These are phyloP conservation scores for Trifolium fragiferum DNA, from an alignment of 306 rosid genomes.

Conservation along the genomic window DNA sequence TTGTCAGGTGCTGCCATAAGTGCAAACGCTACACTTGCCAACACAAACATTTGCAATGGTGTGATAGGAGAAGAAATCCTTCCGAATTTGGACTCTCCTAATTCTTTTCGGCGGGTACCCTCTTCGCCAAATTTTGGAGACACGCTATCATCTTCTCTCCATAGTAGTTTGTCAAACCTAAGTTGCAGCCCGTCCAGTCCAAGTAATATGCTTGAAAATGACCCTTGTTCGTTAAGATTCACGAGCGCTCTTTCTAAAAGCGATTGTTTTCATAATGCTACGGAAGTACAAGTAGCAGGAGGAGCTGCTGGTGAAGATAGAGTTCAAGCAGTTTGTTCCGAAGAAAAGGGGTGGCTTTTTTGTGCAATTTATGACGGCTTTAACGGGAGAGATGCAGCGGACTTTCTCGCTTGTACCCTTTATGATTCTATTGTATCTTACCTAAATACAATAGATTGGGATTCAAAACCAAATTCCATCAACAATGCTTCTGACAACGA, in stretches of 20 bases:
- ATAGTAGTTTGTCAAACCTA: conserved; percentile 79
- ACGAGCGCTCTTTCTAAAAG: conserved; percentile 70
- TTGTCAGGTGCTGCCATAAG: conserved; percentile 97
- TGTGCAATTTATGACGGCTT: conserved; percentile 97
- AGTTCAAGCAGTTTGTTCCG: conserved; percentile 99
- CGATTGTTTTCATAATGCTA: conserved; percentile 74
- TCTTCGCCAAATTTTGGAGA: conserved; percentile 81
- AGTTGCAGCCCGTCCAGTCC: conserved; percentile 91
- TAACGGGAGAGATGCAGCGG: conserved; percentile 98
- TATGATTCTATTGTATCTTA: conserved; percentile 71
- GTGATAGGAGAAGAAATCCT: conserved; percentile 94
- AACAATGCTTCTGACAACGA: conserved; percentile 42
- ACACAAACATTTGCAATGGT: conserved; percentile 98
- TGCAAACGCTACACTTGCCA: conserved; percentile 95
- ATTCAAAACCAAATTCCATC: conserved; percentile 54
- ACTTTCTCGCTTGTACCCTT: conserved; percentile 89
- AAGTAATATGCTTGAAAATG: conserved; percentile 59
- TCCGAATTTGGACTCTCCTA: conserved; percentile 97
- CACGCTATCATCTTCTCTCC: conserved; percentile 79
- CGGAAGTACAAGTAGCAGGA: conserved; percentile 98
- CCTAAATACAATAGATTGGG: conserved; percentile 67
- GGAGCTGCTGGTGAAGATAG: conserved; percentile 99
- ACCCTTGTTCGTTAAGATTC: conserved; percentile 61
- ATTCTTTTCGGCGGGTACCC: conserved; percentile 79
- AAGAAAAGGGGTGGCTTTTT: conserved; percentile 96